phyloP scores from a whole-genome alignment of 768 basidiomycete species.

The Auricularia auricula-judae region DNA sequence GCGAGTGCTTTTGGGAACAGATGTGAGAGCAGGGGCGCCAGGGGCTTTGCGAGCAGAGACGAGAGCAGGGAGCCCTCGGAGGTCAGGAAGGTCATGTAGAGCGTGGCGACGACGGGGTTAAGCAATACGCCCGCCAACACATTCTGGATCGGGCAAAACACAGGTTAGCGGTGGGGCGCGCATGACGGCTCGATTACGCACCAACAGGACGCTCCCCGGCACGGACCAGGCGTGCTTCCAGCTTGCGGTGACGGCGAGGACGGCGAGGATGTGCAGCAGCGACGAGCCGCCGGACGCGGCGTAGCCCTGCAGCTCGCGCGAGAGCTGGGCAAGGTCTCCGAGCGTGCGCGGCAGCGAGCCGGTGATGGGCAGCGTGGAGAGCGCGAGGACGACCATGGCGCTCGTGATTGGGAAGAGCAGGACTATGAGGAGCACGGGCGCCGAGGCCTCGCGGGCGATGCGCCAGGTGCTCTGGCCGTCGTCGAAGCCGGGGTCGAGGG shows the following conservation, averaged over 20 bases:
- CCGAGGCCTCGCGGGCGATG: conserved; percentile 28
- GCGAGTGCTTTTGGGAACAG: conserved; percentile 78
- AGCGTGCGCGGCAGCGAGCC: conserved; percentile 67
- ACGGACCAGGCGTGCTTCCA: conserved; percentile 99
- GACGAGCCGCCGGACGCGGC: conserved; percentile 56
- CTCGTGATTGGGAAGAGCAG: conserved; percentile 65
- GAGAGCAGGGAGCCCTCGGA: conserved; percentile 78
- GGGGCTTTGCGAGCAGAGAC: conserved; percentile 67
- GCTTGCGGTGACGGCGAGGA: conserved; percentile 71
- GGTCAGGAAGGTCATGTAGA: conserved; percentile 75
- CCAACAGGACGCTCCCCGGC: conserved; percentile 89
- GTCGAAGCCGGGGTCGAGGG: conserved; percentile 38
- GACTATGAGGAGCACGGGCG: conserved; percentile 59
- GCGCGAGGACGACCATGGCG: conserved; percentile 30
- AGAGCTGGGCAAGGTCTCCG: conserved; percentile 63
- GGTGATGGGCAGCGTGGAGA: conserved; percentile 55
- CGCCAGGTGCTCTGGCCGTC: conserved; percentile 29
- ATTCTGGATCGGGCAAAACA: conserved; percentile 42
- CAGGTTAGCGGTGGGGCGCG: conserved; percentile 7
- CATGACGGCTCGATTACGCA: conserved; percentile 21
- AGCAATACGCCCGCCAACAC: conserved; percentile 83
- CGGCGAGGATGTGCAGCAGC: conserved; percentile 66
- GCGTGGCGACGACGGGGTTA: conserved; percentile 68
- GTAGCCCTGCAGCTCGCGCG: conserved; percentile 66
- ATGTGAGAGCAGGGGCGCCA: conserved; percentile 72